Evolutionary conservation across 208 protist genomes (phyloP).

Genomic region (Wallacemonas sp.): DNA sequence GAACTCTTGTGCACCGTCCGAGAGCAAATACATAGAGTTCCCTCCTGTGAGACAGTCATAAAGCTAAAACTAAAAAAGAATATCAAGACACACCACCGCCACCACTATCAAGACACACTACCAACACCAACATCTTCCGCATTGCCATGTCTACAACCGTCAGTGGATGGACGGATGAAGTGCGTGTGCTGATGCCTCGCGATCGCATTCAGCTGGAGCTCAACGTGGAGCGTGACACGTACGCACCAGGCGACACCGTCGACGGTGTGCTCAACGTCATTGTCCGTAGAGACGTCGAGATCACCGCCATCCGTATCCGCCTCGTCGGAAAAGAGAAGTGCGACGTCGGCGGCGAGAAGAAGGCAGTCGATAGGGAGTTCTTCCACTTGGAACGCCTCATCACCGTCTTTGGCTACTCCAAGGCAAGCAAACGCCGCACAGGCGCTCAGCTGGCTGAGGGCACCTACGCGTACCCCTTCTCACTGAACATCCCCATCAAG

Average conservation of each 20-base stretch:
- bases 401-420: constrained; percentile 20
- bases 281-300: constrained; percentile 26
- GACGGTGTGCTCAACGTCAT: constrained; percentile 23
- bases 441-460: constrained; percentile 9
- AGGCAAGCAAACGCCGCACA: constrained; percentile 2
- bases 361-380: constrained; percentile 7
- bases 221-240: constrained; percentile 18
- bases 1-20: not conserved
- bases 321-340: constrained; percentile 33
- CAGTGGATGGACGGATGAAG: not conserved
- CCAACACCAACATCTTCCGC: no score
- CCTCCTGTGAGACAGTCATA: no score
- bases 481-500: constrained; percentile 4
- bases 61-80: no score
- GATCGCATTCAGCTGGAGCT: constrained; percentile 24
- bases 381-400: constrained; percentile 8
- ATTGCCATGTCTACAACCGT: no score
- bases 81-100: no score
- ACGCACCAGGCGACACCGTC: constrained; percentile 29
- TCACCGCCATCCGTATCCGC: constrained; percentile 35
- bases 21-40: no score
- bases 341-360: not conserved
- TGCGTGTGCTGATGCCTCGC: not conserved
- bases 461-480: constrained; percentile 14
- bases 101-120: no score